Evolutionary conservation across 257 asterid genomes (phyloP).

Genomic region (Catharanthus roseus): DNA sequence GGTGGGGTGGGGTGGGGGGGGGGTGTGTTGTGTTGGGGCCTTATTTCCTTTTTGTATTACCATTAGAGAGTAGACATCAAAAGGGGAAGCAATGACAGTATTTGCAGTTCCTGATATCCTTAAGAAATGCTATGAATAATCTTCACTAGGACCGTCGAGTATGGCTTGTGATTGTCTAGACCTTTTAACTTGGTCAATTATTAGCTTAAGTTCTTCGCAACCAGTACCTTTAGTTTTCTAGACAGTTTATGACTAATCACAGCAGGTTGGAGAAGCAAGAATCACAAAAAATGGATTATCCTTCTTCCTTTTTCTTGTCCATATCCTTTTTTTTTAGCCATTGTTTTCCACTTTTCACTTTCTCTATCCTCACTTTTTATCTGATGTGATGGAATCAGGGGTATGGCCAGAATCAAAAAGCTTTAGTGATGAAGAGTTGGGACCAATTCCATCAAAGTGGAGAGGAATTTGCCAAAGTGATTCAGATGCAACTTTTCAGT

Average conservation of each 20-base stretch:
- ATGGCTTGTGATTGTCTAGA: not conserved
- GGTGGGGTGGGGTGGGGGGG: no score
- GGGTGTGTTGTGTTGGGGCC: no score
- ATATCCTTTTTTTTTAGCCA: not conserved
- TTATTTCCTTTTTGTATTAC: not conserved
- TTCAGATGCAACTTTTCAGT: constrained; percentile 53
- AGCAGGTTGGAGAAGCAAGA: not conserved
- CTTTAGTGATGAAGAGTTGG: constrained; percentile 61
- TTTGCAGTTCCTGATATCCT: not conserved
- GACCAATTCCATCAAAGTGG: constrained; percentile 86
- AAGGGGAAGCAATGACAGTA: not conserved
- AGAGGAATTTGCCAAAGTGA: constrained; percentile 73
- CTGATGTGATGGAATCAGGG: constrained; percentile 44
- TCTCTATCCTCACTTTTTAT: constrained; percentile 6
- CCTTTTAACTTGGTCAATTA: not conserved
- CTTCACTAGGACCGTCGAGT: not conserved
- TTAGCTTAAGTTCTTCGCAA: no score
- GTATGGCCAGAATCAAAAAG: constrained; percentile 88
- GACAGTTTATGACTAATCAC: not conserved
- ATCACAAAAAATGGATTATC: not conserved
- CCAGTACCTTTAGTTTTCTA: not conserved
- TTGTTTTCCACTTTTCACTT: not conserved
- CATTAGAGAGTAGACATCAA: not conserved
- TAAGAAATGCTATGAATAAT: not conserved
- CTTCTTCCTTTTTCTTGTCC: not conserved